Base-by-base conservation (phyloP, 345 rosid genomes). In the Reutealis trisperma region DNA sequence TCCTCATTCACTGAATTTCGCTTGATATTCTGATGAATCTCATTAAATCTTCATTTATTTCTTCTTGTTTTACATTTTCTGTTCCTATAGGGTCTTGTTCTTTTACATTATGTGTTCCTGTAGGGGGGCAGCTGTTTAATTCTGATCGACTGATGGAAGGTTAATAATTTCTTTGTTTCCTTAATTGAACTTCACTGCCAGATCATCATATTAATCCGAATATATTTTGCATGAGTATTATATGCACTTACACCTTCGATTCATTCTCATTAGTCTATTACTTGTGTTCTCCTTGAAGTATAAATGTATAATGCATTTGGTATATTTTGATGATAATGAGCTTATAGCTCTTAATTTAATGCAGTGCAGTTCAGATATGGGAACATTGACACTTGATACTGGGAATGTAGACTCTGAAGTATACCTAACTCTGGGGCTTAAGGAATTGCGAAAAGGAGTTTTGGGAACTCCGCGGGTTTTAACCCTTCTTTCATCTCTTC, bases 401-500 rank as follows among this genome's bases (percentile, higher is more conserved):
- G 84, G 78, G 37, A 78, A 66, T 70, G 52, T 69, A 14, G 88
- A 85, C 75, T 77, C 84, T 1, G 88, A 84, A 77, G 51, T 92
- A 16, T 91, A 88, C 82, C 68, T 74, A 25, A 83, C 77, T 57
- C 73, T 92, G 77, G 97, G 98, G 21, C 90, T 94, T 18, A 83
- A 86, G 67, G 66, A 80, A 15, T 78, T 75, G 52, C 86, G 86
- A 64, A 91, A 88, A 82, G 83, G 85, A 42, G 70, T 80, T 75
- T 34, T 72, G 49, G 86, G 89, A 68, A 67, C 76, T 59, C 94
- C 96, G 0, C 75, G 79, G 27, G 83, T 89, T 81, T 78, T 91
- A 18, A 81, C 87, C 21, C 82, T 89, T 78, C 87, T 92, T 45
- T 85, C 97, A 63, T 82, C 91, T 0, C 81, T 86, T 71, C 94